Evolutionary conservation across 768 basidiomycete species (phyloP), one percentile per base, ranked within the genome.

Genomic region (Suillus decipiens): DNA sequence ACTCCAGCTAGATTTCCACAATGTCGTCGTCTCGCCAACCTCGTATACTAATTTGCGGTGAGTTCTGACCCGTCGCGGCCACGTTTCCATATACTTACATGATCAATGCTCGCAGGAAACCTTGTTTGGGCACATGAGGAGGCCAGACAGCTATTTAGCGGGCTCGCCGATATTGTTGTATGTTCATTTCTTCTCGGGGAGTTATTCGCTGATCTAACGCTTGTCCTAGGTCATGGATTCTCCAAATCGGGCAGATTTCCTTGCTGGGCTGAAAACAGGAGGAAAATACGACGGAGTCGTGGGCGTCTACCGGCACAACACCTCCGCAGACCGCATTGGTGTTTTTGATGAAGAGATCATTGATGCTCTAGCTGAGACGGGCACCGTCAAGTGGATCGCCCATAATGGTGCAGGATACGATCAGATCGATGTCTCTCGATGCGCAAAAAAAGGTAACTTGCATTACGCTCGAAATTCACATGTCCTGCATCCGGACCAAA

Each of bases 391-490:
- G 70, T 95, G 90, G 89, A 93, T 96, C 71, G 92, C 89, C 1
- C 94, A 95, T 74, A 95, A 95, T 62, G 95, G 95, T 12, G 94
- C 95, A 0, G 94, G 95, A 0, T 97, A 97, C 72, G 94, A 97
- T 72, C 87, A 89, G 64, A 89, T 96, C 66, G 90, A 95, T 70
- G 86, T 95, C 17, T 74, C 77, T 8, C 89, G 89, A 5, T 89
- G 89, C 74, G 90, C 85, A 70, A 84, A 81, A 11, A 83, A 82
- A 74, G 91, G 92, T 90, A 67, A 19, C 74, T 65, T n/a, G n/a
- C n/a, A n/a, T n/a, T n/a, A n/a, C n/a, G n/a, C n/a, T n/a, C n/a
- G n/a, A n/a, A n/a, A n/a, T n/a, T n/a, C 19, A 12, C n/a, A 15
- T 55, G 22, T 1, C 31, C 8, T 33, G 8, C 7, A 34, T 56